phyloP scores from a whole-genome alignment of 2,329 filamentous ascomycete genomes.

The Penicillium capsulatum region DNA sequence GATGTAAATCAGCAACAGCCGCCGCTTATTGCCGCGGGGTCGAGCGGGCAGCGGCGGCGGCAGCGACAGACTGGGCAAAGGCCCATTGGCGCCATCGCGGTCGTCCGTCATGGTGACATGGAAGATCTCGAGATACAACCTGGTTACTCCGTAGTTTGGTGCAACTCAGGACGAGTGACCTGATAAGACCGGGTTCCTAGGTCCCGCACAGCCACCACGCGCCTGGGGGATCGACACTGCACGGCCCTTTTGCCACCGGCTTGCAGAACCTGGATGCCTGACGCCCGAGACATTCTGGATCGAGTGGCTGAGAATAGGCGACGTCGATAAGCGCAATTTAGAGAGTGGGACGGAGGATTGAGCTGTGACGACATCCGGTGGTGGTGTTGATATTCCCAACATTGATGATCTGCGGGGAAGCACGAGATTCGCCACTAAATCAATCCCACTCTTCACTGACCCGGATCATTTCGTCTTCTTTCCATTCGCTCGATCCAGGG shows the following conservation, averaged over 20 bases:
- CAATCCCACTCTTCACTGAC: no score
- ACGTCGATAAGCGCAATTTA: no score
- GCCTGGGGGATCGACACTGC: conserved; percentile 9
- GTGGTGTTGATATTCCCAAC: no score
- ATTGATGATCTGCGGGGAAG: no score
- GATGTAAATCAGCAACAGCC: conserved; percentile 73
- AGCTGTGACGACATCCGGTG: no score
- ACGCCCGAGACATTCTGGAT: no score
- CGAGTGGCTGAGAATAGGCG: no score
- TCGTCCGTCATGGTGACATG: background rate
- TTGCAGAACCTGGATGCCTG: background rate
- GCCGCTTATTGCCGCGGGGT: conserved; percentile 33
- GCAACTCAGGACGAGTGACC: background rate
- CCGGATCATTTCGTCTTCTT: background rate
- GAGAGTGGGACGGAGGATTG: no score
- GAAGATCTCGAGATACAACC: background rate
- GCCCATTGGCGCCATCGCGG: background rate
- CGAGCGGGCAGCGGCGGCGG: background rate
- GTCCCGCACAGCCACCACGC: conserved; percentile 10
- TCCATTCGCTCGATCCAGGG: background rate
- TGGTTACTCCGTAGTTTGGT: background rate
- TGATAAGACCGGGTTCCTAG: conserved; percentile 8
- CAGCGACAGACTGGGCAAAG: background rate
- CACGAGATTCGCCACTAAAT: conserved; percentile 8
- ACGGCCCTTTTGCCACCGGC: conserved; percentile 15